Percentiles rank a stretch among this genome's conserved stretches.
Conservation (phyloP, 768 basidiomycete species). For the Aureoboletus auriporus region DNA sequence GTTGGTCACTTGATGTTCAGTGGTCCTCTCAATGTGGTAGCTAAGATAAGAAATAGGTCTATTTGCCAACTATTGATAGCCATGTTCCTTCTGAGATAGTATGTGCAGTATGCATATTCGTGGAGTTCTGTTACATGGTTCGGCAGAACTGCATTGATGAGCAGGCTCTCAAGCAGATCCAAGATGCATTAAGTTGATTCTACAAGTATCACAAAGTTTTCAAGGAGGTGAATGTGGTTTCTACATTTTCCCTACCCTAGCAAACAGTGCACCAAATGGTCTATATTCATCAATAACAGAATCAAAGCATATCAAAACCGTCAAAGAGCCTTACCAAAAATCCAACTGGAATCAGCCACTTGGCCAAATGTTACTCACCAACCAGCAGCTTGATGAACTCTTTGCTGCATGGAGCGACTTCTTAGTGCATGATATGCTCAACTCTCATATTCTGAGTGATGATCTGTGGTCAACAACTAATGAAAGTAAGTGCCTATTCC, state of each 20-base stretch:
- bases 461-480: no score
- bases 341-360: conserved; percentile 17
- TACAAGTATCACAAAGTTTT: conserved; percentile 21
- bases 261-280: conserved; percentile 34
- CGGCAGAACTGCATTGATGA: conserved; percentile 15
- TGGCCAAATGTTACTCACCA: conserved; percentile 31
- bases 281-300: conserved; percentile 36
- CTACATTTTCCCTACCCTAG: conserved; percentile 22
- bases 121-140: conserved; percentile 33
- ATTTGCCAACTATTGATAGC: conserved; percentile 23
- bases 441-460: neutral
- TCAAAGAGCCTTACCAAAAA: conserved; percentile 25
- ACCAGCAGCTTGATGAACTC: conserved; percentile 27
- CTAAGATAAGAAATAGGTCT: conserved; percentile 17
- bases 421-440: conserved; percentile 18
- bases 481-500: no score
- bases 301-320: conserved; percentile 33
- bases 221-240: conserved; percentile 8
- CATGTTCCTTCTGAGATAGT: conserved; percentile 19
- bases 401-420: conserved; percentile 10
- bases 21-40: neutral
- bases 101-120: conserved; percentile 12
- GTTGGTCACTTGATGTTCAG: conserved; percentile 11
- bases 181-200: conserved; percentile 14
- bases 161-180: conserved; percentile 12